A percentile compares a stretch with the other conserved stretches of the same genome.
phyloP scores from a whole-genome alignment of 129 eudicot species.

The Mikania micrantha region DNA sequence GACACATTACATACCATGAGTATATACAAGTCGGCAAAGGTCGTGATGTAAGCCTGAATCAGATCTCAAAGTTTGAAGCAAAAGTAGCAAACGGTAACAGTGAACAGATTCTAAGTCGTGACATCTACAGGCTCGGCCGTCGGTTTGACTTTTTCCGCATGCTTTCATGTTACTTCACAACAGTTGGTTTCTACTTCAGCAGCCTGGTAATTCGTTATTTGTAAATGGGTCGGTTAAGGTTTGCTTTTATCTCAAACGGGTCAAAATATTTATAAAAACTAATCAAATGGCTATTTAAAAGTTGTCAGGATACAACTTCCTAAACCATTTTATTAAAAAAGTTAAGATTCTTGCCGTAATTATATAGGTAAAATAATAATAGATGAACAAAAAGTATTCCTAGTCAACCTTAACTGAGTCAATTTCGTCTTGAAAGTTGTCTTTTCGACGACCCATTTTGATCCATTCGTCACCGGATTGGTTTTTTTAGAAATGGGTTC shows the following conservation, averaged over 20 bases:
- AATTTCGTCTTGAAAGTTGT: not conserved
- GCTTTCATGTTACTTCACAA: constrained; percentile 93
- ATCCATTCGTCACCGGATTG: not conserved
- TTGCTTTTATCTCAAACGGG: not conserved
- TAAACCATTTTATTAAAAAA: too few relatives aligned
- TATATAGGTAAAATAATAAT: too few relatives aligned
- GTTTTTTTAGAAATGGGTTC: too few relatives aligned
- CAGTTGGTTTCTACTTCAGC: constrained; percentile 84
- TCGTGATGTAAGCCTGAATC: constrained; percentile 93
- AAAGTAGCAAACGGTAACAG: constrained; percentile 95
- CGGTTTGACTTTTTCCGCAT: constrained; percentile 95
- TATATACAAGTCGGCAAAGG: constrained; percentile 99
- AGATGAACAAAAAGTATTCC: not conserved
- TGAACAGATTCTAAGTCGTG: constrained; percentile 91
- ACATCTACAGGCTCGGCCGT: constrained; percentile 90
- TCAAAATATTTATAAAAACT: not conserved
- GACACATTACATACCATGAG: constrained; percentile 81
- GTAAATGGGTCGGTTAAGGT: not conserved
- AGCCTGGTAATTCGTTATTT: constrained; percentile 60
- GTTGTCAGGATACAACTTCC: too few relatives aligned
- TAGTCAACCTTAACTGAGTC: not conserved
- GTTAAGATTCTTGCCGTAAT: too few relatives aligned
- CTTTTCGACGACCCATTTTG: not conserved
- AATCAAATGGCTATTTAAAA: too few relatives aligned
- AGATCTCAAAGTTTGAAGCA: constrained; percentile 94